Evolutionary conservation across 306 rosid genomes (phyloP), one percentile per base, ranked within the genome.

Genomic region (Senna tora): DNA sequence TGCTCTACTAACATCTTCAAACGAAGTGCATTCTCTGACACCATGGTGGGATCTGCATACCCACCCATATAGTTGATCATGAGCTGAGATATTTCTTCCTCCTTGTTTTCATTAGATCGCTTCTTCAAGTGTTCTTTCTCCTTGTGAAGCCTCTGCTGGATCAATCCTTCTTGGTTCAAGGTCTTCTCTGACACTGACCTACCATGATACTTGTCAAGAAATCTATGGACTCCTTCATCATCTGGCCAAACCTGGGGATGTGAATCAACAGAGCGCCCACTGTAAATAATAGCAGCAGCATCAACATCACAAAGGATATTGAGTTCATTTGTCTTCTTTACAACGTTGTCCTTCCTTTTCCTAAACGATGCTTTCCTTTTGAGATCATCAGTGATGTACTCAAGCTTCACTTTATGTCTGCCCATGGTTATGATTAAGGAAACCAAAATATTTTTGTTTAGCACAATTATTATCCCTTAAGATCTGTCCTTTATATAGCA

Each of bases 261-360:
- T 4, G 67, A 16, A 61, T 61, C 45, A n/a, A n/a, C n/a, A 4
- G n/a, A 17, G 50, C 32, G 50, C 6, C 67, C 9, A 17, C n/a
- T 58, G 14, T 14, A 61, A 61, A 36, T 5, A 2, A 34, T 17
- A 4, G 30, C 47, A 6, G 28, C 47, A 5, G 30, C 49, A 9
- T 36, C 47, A 9, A 61, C 47, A 34, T 16, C 67, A 34, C 67
- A 61, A 38, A 61, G 49, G 67, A 10, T 61, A 30, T 30, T 36
- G 1, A 61, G 49, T 17, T 61, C 47, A 61, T 9, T 0, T 17
- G 17, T 0, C 14, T 61, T 36, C 25, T 61, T 36, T 3, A 61
- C 10, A n/a, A 36, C 9, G 7, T 30, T 17, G 11, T 5, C 47
- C 17, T 9, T 61, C 16, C 67, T 61, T 61, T 19, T 36, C 33